phyloP scores from a whole-genome alignment of 2,329 filamentous ascomycete species.

The Cladosporium cucumerinum region DNA sequence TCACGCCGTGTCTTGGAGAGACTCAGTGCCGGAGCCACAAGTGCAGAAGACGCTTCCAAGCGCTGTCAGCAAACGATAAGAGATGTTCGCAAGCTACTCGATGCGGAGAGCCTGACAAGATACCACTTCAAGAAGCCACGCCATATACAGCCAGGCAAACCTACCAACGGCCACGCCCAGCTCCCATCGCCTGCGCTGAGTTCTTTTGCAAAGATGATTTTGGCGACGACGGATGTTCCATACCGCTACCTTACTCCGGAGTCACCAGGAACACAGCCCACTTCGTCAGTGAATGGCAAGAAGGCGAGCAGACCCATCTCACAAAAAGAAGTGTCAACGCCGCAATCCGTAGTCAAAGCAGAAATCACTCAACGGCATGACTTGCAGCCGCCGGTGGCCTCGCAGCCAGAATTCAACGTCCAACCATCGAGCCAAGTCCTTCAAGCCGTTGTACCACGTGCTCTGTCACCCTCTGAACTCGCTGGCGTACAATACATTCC shows the following conservation, averaged over 20 bases:
- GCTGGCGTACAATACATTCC: conserved; percentile 31
- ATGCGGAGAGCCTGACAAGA: conserved; percentile 65
- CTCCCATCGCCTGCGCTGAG: conserved; percentile 39
- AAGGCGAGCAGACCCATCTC: conserved; percentile 1
- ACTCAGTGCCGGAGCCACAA: conserved; percentile 67
- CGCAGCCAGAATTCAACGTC: not conserved
- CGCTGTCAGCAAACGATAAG: conserved; percentile 68
- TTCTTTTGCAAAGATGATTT: conserved; percentile 54
- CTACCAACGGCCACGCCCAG: conserved; percentile 11
- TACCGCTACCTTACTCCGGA: conserved; percentile 35
- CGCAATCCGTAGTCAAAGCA: not conserved
- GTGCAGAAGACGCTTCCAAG: conserved; percentile 57
- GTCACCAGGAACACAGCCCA: conserved; percentile 22
- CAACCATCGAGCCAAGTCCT: conserved; percentile 2
- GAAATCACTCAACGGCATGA: not conserved
- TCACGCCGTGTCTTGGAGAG: conserved; percentile 54
- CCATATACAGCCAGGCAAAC: conserved; percentile 14
- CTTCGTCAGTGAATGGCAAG: conserved; percentile 8
- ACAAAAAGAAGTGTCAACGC: not conserved
- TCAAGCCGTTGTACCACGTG: conserved; percentile 25
- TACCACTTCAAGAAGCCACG: conserved; percentile 49
- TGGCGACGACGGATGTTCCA: conserved; percentile 41
- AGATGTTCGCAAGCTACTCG: conserved; percentile 71
- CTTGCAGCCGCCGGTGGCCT: not conserved
- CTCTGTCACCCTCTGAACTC: conserved; percentile 32